phyloP scores from a whole-genome alignment of 2,329 filamentous ascomycete genomes.

The Aspergillus pseudoterreus region DNA sequence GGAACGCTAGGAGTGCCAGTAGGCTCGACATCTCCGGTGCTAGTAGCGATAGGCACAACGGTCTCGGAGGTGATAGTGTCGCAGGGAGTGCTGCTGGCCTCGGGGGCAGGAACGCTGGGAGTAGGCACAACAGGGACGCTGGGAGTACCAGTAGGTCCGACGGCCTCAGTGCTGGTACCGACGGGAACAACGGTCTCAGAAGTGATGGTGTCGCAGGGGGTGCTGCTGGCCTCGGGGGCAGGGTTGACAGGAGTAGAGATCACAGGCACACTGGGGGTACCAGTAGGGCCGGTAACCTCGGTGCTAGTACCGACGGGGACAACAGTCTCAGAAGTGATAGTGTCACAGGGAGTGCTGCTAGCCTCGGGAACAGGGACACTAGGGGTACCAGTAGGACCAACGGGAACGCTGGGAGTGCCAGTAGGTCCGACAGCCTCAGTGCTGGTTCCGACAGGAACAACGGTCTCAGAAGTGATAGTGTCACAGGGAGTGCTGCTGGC shows the following conservation, averaged over 20 bases:
- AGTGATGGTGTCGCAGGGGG: slow-evolving; percentile 14
- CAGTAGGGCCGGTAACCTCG: neutral
- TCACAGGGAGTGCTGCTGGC: slow-evolving; percentile 16
- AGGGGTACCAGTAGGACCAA: slow-evolving; percentile 1
- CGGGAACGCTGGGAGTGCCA: slow-evolving; percentile 4
- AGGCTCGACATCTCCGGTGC: slow-evolving; percentile 1
- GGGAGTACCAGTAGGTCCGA: slow-evolving; percentile 3
- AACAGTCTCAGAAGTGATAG: slow-evolving; percentile 9
- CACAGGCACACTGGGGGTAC: no score
- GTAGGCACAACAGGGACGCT: neutral
- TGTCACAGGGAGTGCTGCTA: slow-evolving; percentile 8
- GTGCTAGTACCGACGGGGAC: neutral
- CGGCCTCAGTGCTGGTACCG: neutral
- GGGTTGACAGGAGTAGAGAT: neutral
- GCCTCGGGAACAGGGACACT: slow-evolving; percentile 8
- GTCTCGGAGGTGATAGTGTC: slow-evolving; percentile 10
- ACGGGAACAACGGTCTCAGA: slow-evolving; percentile 6
- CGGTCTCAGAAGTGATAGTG: slow-evolving; percentile 14
- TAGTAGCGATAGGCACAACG: slow-evolving; percentile 7
- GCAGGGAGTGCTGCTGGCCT: slow-evolving; percentile 9
- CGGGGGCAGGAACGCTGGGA: slow-evolving; percentile 1
- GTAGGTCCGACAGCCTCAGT: slow-evolving; percentile 9
- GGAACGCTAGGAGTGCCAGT: neutral
- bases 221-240: slow-evolving; percentile 6
- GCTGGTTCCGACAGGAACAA: slow-evolving; percentile 2